Percentiles rank a stretch among this genome's conserved stretches.
These are phyloP conservation scores for Backusella mclennaniae DNA, from an alignment of 192 early-diverging fungal genomes.

Conservation along the genomic window DNA sequence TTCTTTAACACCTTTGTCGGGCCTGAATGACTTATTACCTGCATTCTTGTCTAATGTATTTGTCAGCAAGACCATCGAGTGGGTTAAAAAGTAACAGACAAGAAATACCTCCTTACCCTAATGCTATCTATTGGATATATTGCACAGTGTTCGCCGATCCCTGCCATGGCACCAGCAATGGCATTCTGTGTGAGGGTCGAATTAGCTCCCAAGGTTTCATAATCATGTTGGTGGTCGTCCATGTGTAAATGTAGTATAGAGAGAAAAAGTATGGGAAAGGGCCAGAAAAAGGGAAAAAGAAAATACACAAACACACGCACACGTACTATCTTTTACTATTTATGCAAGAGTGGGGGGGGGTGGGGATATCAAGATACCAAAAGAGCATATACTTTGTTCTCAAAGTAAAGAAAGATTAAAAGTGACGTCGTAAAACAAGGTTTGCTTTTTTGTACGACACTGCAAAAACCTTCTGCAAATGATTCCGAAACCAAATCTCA, in stretches of 20 bases:
- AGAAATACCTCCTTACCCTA: conserved; percentile 62
- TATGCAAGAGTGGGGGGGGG: background rate
- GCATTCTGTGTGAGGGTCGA: conserved; percentile 78
- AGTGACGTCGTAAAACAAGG: background rate
- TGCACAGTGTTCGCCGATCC: conserved; percentile 93
- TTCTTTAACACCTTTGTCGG: conserved; percentile 59
- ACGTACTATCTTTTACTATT: background rate
- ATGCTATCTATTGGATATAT: conserved; percentile 95
- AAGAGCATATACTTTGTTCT: background rate
- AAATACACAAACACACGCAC: background rate
- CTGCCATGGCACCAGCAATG: conserved; percentile 90
- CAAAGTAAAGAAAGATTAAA: background rate
- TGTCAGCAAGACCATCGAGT: background rate
- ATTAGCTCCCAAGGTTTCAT: conserved; percentile 84
- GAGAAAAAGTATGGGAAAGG: background rate
- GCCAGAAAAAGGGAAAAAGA: background rate
- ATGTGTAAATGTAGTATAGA: background rate
- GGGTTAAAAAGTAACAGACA: no score
- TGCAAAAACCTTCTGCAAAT: background rate
- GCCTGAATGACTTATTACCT: background rate
- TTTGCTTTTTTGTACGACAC: background rate
- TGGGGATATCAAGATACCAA: background rate
- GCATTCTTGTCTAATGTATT: conserved; percentile 12
- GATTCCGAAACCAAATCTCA: background rate
- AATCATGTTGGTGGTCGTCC: conserved; percentile 61